Conservation (phyloP, 257 asterid genomes). For the Solanum virginianum region DNA sequence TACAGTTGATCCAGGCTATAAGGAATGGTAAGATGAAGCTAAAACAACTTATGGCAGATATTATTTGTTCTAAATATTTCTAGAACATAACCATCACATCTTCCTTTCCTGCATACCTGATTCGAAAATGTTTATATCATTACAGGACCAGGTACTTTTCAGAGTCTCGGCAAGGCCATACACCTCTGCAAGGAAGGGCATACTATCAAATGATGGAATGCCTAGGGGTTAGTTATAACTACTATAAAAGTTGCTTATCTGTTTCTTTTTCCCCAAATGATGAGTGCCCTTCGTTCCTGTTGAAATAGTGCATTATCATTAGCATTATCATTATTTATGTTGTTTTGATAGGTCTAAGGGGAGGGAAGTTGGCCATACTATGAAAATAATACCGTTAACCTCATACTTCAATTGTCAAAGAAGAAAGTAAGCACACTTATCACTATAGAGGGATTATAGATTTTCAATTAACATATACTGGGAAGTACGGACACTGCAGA, state of each 20-base stretch:
- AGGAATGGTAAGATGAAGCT: slow-evolving; percentile 42
- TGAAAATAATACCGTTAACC: neutral
- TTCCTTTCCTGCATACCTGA: neutral
- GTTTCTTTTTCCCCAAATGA: neutral
- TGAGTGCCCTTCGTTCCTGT: neutral
- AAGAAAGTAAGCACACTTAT: neutral
- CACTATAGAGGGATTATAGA: neutral
- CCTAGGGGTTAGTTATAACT: slow-evolving; percentile 62
- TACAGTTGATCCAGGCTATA: slow-evolving; percentile 98
- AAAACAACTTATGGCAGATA: neutral
- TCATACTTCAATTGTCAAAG: neutral
- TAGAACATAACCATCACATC: neutral
- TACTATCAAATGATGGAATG: slow-evolving; percentile 99
- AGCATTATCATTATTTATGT: neutral
- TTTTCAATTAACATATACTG: neutral
- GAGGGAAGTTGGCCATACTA: neutral
- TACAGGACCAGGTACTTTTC: slow-evolving; percentile 94
- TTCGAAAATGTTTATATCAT: slow-evolving; percentile 4
- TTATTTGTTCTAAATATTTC: neutral
- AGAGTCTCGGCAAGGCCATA: slow-evolving; percentile 86
- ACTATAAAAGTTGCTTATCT: neutral
- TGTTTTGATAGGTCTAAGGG: neutral
- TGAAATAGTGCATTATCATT: neutral
- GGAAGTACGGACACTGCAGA: neutral
- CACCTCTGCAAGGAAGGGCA: slow-evolving; percentile 90